Evolutionary conservation across 768 basidiomycete species (phyloP), one percentile per base, ranked within the genome.

Genomic region (Rhizopogon vinicolor): DNA sequence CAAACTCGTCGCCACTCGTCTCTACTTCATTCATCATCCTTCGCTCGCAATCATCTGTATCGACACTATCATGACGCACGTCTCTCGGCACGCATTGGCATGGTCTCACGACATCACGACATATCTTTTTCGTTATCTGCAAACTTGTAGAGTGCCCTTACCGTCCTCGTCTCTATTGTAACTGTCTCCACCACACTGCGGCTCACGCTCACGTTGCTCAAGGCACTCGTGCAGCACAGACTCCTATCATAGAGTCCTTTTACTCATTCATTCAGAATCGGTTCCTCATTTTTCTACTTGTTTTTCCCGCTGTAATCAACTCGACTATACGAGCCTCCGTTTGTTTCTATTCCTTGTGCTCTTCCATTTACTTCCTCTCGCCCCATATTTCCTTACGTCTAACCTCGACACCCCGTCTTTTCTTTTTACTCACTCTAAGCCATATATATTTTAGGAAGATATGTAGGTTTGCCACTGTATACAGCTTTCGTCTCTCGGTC

Each of bases 361-460:
- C n/a, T 18, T 16, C 40, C 31, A 13, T 2, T 33, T 44, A 13
- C 29, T 19, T 44, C 44, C 29, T 41, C 28, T 6, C 37, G 4
- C 13, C 35, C 37, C 41, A 50, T 9, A 25, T 25, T 25, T 33
- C 28, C 16, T 14, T 9, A 44, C 41, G 5, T 5, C 16, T 18
- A n/a, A 5, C 48, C 31, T 53, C 31, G 10, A 37, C 41, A 19
- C 8, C 3, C 7, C 31, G 3, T 13, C 35, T 50, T 41, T n/a
- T 28, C 37, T 10, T 25, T 22, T 29, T 18, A 14, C 57, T 53
- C 9, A 46, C 51, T 16, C 41, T 19, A 10, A 54, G 41, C 37
- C 44, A 42, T 55, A 55, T 50, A 58, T 58, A 56, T 62, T 31
- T 58, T 41, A 42, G 40, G 59, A 35, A 40, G 59, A 48, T 59